Percentiles rank a stretch among this genome's conserved stretches.
Evolutionary conservation across 75 land plant species (phyloP).

Genomic region (Pinus albicaulis): DNA sequence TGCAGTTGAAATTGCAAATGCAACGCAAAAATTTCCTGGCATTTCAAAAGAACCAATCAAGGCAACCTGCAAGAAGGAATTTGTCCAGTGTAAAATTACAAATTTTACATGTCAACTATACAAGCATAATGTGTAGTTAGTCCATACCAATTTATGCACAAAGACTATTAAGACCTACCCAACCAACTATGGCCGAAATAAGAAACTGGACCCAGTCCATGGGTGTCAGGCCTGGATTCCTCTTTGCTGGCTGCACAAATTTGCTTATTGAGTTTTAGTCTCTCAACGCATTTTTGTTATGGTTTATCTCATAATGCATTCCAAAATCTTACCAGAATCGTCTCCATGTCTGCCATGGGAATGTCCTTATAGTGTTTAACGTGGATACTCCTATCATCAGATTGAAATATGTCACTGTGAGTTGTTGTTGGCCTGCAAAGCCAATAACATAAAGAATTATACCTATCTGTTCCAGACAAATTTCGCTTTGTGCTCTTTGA

Average conservation of each 20-base stretch:
- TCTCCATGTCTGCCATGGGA: constrained; percentile 98
- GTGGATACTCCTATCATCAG: constrained; percentile 60
- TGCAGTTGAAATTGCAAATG: constrained; percentile 64
- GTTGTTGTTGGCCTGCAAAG: constrained; percentile 49
- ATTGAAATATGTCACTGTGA: constrained; percentile 10
- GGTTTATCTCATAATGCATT: neutral
- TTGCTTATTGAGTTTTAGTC: neutral
- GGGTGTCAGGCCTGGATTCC: constrained; percentile 90
- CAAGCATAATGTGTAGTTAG: too few species aligned
- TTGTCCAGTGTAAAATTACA: neutral
- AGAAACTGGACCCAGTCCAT: constrained; percentile 92
- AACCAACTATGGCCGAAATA: constrained; percentile 68
- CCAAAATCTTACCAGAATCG: constrained; percentile 71
- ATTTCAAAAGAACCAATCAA: constrained; percentile 66
- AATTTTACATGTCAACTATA: neutral
- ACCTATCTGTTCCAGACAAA: neutral
- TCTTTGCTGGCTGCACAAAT: constrained; percentile 80
- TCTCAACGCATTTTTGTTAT: neutral
- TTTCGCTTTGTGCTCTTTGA: too few species aligned
- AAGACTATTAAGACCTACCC: constrained; percentile 46
- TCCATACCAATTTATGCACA: too few species aligned
- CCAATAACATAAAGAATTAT: neutral
- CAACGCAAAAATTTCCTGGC: constrained; percentile 75
- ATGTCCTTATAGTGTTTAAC: constrained; percentile 85
- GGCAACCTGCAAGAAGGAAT: constrained; percentile 58